phyloP scores from a whole-genome alignment of 1,284 basidiomycete species.

The Caloboletus firmus region DNA sequence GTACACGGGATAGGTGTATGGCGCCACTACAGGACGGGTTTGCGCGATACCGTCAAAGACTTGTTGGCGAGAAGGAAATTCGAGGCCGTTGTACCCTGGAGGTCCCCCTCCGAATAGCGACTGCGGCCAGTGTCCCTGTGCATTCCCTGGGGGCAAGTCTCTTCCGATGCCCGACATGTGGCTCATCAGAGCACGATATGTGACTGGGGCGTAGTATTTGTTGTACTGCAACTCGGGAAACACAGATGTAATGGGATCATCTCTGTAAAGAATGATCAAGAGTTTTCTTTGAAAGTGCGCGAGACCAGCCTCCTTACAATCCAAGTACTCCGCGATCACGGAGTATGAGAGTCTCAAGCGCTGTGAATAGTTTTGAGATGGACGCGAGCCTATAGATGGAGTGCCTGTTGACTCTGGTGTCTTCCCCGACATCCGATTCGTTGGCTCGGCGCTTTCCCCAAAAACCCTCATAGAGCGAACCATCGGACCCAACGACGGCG shows the following conservation, averaged over 20 bases:
- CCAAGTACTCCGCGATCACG: constrained; percentile 43
- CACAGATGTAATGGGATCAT: constrained; percentile 25
- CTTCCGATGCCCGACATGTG: constrained; percentile 50
- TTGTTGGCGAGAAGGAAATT: constrained; percentile 31
- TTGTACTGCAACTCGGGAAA: constrained; percentile 25
- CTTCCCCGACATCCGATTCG: constrained; percentile 33
- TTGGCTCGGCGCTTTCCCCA: constrained; percentile 42
- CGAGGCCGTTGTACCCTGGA: constrained; percentile 30
- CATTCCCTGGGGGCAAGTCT: constrained; percentile 44
- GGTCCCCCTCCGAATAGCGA: constrained; percentile 29
- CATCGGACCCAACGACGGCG: constrained; percentile 29
- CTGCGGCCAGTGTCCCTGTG: constrained; percentile 41
- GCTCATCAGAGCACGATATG: constrained; percentile 46
- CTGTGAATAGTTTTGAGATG: constrained; percentile 49
- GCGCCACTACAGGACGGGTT: constrained; percentile 41
- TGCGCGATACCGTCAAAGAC: constrained; percentile 39
- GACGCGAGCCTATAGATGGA: constrained; percentile 51
- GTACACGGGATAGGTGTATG: constrained; percentile 47
- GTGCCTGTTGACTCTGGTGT: constrained; percentile 35
- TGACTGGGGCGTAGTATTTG: constrained; percentile 37
- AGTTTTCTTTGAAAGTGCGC: background rate
- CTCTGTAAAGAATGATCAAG: constrained; percentile 7
- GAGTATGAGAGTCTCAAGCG: constrained; percentile 47
- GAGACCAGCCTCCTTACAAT: constrained; percentile 35
- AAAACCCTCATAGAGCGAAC: constrained; percentile 29